These are phyloP conservation scores for Megacollybia platyphylla DNA, from an alignment of 1,284 basidiomycete genomes.

Conservation along the genomic window DNA sequence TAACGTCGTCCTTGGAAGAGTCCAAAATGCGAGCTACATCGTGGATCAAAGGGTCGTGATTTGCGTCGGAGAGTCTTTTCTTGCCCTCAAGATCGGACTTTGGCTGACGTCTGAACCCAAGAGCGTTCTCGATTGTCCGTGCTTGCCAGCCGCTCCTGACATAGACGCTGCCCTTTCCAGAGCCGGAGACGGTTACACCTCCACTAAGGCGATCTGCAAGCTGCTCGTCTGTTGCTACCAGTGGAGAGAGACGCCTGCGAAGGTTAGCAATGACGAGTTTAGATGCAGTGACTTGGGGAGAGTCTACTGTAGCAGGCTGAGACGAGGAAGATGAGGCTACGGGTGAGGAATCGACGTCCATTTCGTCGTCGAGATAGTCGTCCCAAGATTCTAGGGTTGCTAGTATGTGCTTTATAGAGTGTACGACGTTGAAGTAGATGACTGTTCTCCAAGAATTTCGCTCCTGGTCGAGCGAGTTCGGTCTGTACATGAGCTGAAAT, in stretches of 20 bases:
- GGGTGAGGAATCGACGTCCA: conserved; percentile 11
- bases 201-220: conserved; percentile 62
- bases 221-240: conserved; percentile 46
- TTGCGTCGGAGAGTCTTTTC: conserved; percentile 18
- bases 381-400: conserved; percentile 56
- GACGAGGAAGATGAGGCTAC: conserved; percentile 2
- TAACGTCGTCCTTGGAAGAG: conserved; percentile 47
- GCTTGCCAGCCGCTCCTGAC: conserved; percentile 73
- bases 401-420: conserved; percentile 64
- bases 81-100: conserved; percentile 14
- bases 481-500: conserved; percentile 78
- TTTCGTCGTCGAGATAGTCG: conserved; percentile 41
- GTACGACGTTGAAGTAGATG: conserved; percentile 72
- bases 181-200: conserved; percentile 55
- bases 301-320: background rate
- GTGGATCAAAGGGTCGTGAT: conserved; percentile 41
- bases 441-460: conserved; percentile 70
- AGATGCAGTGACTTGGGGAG: background rate
- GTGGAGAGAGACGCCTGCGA: conserved; percentile 42
- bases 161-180: conserved; percentile 58
- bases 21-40: conserved; percentile 48
- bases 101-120: conserved; percentile 21
- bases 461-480: conserved; percentile 61
- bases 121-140: conserved; percentile 39
- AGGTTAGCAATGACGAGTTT: conserved; percentile 29